These are phyloP conservation scores for Nicotiana paniculata DNA, from an alignment of 257 asterid genomes.

Conservation along the genomic window DNA sequence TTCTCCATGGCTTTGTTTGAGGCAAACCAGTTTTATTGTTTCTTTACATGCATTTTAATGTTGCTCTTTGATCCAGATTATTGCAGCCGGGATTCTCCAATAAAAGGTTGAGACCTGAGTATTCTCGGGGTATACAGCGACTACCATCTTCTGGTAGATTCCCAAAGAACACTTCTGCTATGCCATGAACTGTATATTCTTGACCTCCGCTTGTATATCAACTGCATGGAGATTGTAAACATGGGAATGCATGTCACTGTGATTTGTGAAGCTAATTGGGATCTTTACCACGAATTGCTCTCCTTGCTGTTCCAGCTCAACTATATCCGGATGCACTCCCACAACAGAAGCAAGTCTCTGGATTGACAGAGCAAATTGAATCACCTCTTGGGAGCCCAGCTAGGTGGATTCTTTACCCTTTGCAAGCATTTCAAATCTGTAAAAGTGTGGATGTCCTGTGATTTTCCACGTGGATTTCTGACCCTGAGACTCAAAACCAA, in stretches of 20 bases:
- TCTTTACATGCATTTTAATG: neutral
- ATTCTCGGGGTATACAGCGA: slow-evolving; percentile 48
- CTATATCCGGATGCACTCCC: neutral
- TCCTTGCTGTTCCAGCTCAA: neutral
- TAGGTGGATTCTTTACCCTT: neutral
- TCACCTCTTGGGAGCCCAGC: neutral
- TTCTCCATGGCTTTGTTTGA: neutral
- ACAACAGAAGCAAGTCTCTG: slow-evolving; percentile 1
- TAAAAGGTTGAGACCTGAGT: slow-evolving; percentile 69
- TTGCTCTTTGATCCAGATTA: slow-evolving; percentile 36
- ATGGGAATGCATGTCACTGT: neutral
- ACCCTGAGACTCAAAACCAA: neutral
- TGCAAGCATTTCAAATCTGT: neutral
- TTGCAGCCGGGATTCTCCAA: slow-evolving; percentile 63
- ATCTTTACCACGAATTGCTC: neutral
- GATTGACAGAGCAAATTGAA: neutral
- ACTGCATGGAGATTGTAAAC: slow-evolving; percentile 11
- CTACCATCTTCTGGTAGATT: slow-evolving; percentile 56
- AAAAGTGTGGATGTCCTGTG: neutral
- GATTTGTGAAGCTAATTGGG: slow-evolving; percentile 5
- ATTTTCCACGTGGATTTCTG: neutral
- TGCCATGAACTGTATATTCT: slow-evolving; percentile 34
- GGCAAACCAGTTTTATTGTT: neutral
- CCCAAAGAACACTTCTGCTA: slow-evolving; percentile 47
- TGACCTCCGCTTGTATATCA: slow-evolving; percentile 24